These are phyloP conservation scores for Ammopiptanthus mongolicus DNA, from an alignment of 306 rosid species.

Conservation along the genomic window DNA sequence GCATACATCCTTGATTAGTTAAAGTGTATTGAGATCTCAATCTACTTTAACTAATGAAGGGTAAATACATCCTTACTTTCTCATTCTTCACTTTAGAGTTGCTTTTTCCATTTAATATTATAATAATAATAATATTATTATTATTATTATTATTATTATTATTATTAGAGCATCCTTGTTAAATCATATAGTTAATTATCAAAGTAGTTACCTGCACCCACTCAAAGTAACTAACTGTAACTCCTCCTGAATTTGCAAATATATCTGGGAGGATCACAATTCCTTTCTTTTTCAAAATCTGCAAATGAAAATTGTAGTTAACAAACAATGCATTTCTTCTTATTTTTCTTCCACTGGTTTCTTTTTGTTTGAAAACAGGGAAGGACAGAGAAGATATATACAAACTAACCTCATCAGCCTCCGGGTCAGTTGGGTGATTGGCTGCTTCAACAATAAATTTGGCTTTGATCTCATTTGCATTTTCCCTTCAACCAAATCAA, in stretches of 20 bases:
- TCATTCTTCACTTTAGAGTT: too few relatives aligned
- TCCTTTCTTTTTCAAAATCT: constrained; percentile 74
- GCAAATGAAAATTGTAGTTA: constrained; percentile 6
- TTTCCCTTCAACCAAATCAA: constrained; percentile 17
- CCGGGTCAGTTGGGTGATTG: constrained; percentile 29
- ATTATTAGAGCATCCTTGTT: neutral
- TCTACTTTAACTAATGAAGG: too few relatives aligned
- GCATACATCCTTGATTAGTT: too few relatives aligned
- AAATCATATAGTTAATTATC: neutral
- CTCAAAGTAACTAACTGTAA: constrained; percentile 83
- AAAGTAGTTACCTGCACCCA: constrained; percentile 74
- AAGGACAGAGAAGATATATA: neutral
- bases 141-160: too few relatives aligned
- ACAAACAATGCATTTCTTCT: neutral
- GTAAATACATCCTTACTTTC: too few relatives aligned
- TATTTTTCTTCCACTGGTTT: neutral
- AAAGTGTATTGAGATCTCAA: too few relatives aligned
- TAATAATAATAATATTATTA: too few relatives aligned
- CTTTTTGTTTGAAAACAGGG: neutral
- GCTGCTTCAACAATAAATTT: constrained; percentile 28
- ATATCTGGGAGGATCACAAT: constrained; percentile 79
- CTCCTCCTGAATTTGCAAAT: constrained; percentile 86
- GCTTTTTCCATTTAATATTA: too few relatives aligned
- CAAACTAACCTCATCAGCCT: constrained; percentile 25
- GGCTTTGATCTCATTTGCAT: constrained; percentile 20